Evolutionary conservation across 768 basidiomycete genomes (phyloP), one percentile per base, ranked within the genome.

Genomic region (Steccherinum ochraceum): DNA sequence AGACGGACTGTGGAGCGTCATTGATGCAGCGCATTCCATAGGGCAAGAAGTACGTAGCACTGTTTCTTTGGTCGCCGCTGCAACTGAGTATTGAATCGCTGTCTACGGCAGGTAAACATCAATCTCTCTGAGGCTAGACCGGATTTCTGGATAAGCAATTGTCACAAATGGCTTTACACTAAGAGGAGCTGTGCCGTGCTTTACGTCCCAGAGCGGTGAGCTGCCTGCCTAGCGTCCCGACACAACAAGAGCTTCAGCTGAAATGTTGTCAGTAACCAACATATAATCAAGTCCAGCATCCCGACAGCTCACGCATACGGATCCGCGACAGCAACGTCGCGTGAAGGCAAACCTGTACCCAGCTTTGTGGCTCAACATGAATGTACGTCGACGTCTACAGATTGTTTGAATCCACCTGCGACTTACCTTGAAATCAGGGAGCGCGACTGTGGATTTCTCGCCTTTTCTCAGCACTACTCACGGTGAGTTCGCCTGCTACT

Each of bases 111-210:
- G n/a, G n/a, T n/a, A n/a, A n/a, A 35, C 30, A 35, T 87, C 49
- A 74, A 87, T 56, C 63, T 90, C 13, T 68, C 66, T 2, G 67
- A 71, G 44, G 65, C 63, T 0, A 66, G 71, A 41, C 84, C 84
- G n/a, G 89, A 92, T 62, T 88, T 90, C 61, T 89, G 82, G 81
- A 69, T 83, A 25, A 82, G 86, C 86, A 90, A 89, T 56, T 86
- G 84, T 56, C 84, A 91, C 66, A 92, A 92, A 64, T 93, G 90
- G 89, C 69, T 91, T 1, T 81, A 75, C 57, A 72, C 79, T 2
- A 83, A 87, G 61, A 76, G 88, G 3, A 69, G 78, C 1, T 79
- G 74, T 42, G 80, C 86, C 0, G 70, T 85, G 12, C 67, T 91
- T 13, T 92, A 91, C 60, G 85, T 89, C 10, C 85, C 88, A 0